Conservation (phyloP, 257 asterid genomes). For the Rauvolfia tetraphylla region DNA sequence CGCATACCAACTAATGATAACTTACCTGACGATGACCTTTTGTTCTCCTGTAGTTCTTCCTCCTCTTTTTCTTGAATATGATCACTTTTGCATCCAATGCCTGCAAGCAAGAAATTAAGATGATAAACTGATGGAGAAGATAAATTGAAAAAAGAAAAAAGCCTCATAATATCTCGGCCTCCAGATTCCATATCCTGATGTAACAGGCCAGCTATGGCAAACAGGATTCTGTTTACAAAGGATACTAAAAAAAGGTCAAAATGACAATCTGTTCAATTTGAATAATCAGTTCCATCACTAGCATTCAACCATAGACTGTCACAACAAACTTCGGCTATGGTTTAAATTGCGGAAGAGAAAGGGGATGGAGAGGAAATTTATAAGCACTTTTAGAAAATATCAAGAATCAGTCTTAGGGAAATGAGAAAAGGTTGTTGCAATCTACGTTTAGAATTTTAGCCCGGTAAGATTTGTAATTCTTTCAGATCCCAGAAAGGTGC, state of each 20-base stretch:
- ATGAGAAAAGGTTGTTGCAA: neutral
- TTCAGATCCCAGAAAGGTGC: neutral
- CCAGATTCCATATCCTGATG: neutral
- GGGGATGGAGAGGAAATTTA: neutral
- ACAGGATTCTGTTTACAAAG: neutral
- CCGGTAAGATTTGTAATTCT: neutral
- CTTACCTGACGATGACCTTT: constrained; percentile 93
- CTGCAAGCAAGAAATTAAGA: constrained; percentile 31
- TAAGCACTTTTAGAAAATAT: neutral
- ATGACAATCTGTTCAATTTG: neutral
- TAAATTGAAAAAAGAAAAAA: neutral
- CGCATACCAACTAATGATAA: neutral
- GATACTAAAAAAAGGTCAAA: no score
- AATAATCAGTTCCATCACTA: neutral
- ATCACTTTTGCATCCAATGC: constrained; percentile 93
- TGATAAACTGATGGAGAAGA: neutral
- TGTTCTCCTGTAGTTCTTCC: constrained; percentile 90
- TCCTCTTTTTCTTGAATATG: constrained; percentile 92
- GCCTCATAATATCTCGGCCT: neutral
- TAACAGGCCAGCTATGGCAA: neutral
- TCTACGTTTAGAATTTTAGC: neutral
- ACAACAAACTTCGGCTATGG: neutral
- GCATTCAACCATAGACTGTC: neutral
- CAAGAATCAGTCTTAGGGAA: neutral
- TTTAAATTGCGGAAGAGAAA: neutral